Percentiles rank a stretch among this genome's conserved stretches.
Evolutionary conservation across 345 rosid species (phyloP).

Genomic region (Turritis glabra): DNA sequence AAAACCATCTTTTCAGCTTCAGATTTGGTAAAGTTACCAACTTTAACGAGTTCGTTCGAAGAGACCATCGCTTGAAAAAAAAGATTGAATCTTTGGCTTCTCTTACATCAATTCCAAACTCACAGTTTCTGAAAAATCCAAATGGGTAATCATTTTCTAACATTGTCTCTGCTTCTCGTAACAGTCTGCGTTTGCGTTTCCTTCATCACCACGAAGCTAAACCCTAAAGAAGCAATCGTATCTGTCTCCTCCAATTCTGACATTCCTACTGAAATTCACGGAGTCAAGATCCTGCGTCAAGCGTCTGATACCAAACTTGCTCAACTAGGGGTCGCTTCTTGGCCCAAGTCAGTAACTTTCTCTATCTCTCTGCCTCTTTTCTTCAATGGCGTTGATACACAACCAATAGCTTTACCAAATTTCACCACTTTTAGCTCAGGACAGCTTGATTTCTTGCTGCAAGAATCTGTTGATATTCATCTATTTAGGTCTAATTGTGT

Average conservation of each 20-base stretch:
- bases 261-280: conserved; percentile 23
- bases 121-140: not conserved
- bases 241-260: conserved; percentile 15
- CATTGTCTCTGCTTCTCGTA: conserved; percentile 25
- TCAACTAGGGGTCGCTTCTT: conserved; percentile 35
- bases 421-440: conserved; percentile 1
- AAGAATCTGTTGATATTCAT: not conserved
- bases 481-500: not conserved
- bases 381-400: not conserved
- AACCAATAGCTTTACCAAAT: not conserved
- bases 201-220: conserved; percentile 30
- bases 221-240: conserved; percentile 21
- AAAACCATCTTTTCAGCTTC: not conserved
- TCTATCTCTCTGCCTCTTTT: not conserved
- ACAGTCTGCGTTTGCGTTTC: conserved; percentile 34
- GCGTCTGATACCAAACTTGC: conserved; percentile 25
- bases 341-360: conserved; percentile 38
- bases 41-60: not conserved
- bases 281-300: conserved; percentile 38
- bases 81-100: not conserved
- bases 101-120: not conserved
- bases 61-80: not conserved
- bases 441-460: not conserved
- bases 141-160: conserved; percentile 26
- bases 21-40: conserved; percentile 15